A percentile compares a stretch with the other conserved stretches of the same genome.
phyloP scores from a whole-genome alignment of 2,329 filamentous ascomycete genomes.

The Endothia cerciana region DNA sequence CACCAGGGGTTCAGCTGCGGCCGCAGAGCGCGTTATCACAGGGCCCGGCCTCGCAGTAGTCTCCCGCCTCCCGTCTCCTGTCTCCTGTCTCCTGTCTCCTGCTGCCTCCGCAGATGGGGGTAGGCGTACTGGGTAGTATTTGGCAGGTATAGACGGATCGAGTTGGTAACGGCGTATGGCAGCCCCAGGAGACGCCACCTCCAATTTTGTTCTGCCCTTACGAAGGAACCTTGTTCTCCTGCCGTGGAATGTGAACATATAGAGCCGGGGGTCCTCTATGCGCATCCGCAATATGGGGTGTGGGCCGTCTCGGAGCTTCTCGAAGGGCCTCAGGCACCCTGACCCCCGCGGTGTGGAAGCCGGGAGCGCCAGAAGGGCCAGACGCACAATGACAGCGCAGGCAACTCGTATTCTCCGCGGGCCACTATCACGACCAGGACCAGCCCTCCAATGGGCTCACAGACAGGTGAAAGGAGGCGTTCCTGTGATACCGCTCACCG shows the following conservation, averaged over 20 bases:
- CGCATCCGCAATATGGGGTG: constrained; percentile 27
- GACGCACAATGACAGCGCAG: constrained; percentile 36
- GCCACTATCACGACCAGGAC: constrained; percentile 31
- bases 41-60: constrained; percentile 26
- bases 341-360: constrained; percentile 22
- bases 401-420: constrained; percentile 42
- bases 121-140: constrained; percentile 2
- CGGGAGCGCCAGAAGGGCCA: constrained; percentile 23
- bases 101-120: constrained; percentile 22
- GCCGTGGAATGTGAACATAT: constrained; percentile 29
- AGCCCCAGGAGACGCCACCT: constrained; percentile 8
- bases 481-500: constrained; percentile 39
- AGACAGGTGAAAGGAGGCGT: constrained; percentile 38
- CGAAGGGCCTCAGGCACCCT: constrained; percentile 19
- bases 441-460: constrained; percentile 39
- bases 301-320: constrained; percentile 26
- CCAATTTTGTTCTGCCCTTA: constrained; percentile 20
- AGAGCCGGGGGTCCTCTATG: constrained; percentile 25
- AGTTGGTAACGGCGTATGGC: constrained; percentile 28
- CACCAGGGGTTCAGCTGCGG: constrained; percentile 33
- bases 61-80: neutral
- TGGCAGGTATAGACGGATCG: constrained; percentile 7
- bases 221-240: constrained; percentile 16
- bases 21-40: constrained; percentile 33
- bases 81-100: constrained; percentile 19